phyloP scores from a whole-genome alignment of 1,284 basidiomycete species.

The Termitomyces sp. region DNA sequence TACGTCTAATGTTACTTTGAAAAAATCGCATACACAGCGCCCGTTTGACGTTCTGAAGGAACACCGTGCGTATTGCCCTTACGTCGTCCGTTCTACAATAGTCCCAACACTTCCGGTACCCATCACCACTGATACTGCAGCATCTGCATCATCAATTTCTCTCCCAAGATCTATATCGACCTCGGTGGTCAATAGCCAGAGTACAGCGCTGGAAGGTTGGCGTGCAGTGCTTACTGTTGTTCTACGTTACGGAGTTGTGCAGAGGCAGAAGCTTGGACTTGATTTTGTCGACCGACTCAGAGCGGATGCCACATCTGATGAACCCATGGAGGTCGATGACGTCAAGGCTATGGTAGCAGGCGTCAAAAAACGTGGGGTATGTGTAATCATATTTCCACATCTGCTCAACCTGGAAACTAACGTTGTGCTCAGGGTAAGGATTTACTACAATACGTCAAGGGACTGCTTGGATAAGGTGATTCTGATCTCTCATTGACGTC shows the following conservation, averaged over 20 bases:
- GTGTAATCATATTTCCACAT: constrained; percentile 25
- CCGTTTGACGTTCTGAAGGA: constrained; percentile 72
- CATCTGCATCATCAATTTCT: constrained; percentile 20
- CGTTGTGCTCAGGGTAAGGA: constrained; percentile 53
- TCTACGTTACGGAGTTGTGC: constrained; percentile 56
- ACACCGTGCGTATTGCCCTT: constrained; percentile 78
- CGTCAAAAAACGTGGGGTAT: constrained; percentile 67
- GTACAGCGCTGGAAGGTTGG: constrained; percentile 65
- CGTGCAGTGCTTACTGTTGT: constrained; percentile 61
- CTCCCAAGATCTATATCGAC: constrained; percentile 25
- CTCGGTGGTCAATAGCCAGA: constrained; percentile 27
- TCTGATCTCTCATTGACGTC: background rate
- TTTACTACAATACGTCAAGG: constrained; percentile 67
- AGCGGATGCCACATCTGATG: constrained; percentile 18
- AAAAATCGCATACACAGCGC: constrained; percentile 34
- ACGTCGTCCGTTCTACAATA: constrained; percentile 63
- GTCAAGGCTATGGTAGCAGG: constrained; percentile 70
- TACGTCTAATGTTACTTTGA: constrained; percentile 12
- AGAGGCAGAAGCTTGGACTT: constrained; percentile 46
- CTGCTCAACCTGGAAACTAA: constrained; percentile 3
- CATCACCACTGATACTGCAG: constrained; percentile 17
- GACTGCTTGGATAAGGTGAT: constrained; percentile 45
- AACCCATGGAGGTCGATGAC: constrained; percentile 42
- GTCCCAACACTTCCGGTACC: constrained; percentile 54
- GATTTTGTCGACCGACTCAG: constrained; percentile 24